A percentile compares a stretch with the other conserved stretches of the same genome.
Evolutionary conservation across 805 yeast species (phyloP).

Genomic region (Ogataea nakhonphanomensis): DNA sequence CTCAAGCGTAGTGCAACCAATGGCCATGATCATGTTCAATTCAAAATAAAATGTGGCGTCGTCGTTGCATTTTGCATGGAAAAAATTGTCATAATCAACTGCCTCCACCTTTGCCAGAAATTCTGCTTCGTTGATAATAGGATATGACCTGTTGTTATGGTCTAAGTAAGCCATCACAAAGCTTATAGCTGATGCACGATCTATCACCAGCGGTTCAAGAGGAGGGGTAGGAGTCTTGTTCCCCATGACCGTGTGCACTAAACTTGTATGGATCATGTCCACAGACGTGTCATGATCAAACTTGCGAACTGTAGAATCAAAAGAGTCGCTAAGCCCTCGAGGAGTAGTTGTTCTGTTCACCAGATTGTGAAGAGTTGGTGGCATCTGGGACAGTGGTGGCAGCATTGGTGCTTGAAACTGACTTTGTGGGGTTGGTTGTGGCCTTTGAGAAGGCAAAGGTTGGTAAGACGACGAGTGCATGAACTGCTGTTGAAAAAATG

Average conservation of each 20-base stretch:
- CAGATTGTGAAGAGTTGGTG: conserved; percentile 16
- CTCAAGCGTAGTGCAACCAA: conserved; percentile 50
- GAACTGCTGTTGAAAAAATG: no score
- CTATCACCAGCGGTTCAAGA: conserved; percentile 26
- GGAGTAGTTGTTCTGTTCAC: conserved; percentile 1
- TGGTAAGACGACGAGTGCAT: no score
- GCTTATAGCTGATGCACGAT: conserved; percentile 27
- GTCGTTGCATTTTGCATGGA: conserved; percentile 11
- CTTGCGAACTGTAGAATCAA: neutral
- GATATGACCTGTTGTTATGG: conserved; percentile 43
- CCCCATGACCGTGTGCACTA: conserved; percentile 24
- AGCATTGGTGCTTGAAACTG: conserved; percentile 7
- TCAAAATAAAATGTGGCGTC: conserved; percentile 39
- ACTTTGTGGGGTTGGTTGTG: conserved; percentile 1
- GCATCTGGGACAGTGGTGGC: conserved; percentile 11
- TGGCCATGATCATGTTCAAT: conserved; percentile 50
- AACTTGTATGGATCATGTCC: conserved; percentile 14
- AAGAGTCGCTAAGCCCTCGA: neutral
- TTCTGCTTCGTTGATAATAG: conserved; percentile 39
- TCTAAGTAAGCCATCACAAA: conserved; percentile 44
- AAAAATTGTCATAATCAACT: conserved; percentile 21
- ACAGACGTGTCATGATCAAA: conserved; percentile 5
- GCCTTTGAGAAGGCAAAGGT: no score
- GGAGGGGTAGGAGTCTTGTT: conserved; percentile 28
- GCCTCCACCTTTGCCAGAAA: conserved; percentile 32